Evolutionary conservation across 352 stramenopile genomes (phyloP), one percentile per base, ranked within the genome.

Genomic region (Phytophthora rubi): DNA sequence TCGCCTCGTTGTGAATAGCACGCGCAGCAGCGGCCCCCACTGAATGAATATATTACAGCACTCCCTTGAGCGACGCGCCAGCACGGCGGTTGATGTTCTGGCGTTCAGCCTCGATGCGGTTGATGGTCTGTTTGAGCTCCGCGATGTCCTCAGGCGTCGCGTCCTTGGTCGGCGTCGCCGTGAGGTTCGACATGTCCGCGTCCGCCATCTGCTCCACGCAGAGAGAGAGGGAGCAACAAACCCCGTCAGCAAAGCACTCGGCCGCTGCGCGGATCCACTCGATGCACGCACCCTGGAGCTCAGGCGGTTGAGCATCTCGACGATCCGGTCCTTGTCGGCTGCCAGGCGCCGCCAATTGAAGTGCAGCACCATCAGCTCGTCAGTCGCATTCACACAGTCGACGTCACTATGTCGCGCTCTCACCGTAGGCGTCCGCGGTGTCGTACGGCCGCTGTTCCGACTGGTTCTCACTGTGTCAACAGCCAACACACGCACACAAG

Each of bases 281-380:
- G 30, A 15, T 3, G 28, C 1, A 66, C 77, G 49, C 61, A 95
- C 88, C 56, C 87, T 86, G 12, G 86, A 92, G 73, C 86, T 95
- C 48, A 96, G 72, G 12, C 89, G 85, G 59, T 96, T 96, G 68
- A 96, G 88, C 85, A 96, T 93, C 66, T 96, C 89, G 10, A 96
- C 75, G 48, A 94, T 92, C 32, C 86, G 85, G 51, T 96, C 89
- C 62, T 96, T 96, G 62, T 96, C 88, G 51, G 85, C 88, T 96
- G 59, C 48, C 42, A 48, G 5, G 6, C 33, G 8, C 6, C 33
- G 8, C 33, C 33, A 37, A 7, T 39, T 21, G 9, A 13, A 48
- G 42, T 23, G 2, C 42, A 61, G 8, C 28, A 13, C 4, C 62
- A 10, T 62, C 30, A 67, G 44, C 5, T 33, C 1, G 33, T 33